phyloP scores from a whole-genome alignment of 2,329 filamentous ascomycete genomes.

The Rugonectria rugulosa region DNA sequence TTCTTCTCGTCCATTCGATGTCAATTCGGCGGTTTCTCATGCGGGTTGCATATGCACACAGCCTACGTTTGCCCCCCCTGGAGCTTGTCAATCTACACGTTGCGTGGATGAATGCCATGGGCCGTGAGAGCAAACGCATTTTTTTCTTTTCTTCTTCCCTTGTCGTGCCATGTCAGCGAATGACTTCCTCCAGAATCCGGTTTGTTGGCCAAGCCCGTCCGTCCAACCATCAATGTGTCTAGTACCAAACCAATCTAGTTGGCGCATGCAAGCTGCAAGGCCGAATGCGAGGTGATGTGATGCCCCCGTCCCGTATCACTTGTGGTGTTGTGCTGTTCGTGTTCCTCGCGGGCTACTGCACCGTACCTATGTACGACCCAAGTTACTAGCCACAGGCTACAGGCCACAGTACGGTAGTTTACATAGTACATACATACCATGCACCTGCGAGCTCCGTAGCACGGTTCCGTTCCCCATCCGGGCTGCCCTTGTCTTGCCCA shows the following conservation, averaged over 20 bases:
- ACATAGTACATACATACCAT: too few relatives aligned
- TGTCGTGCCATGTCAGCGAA: background rate
- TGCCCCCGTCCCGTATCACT: conserved; percentile 21
- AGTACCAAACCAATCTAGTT: conserved; percentile 18
- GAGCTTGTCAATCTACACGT: too few relatives aligned
- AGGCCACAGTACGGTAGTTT: too few relatives aligned
- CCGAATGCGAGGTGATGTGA: conserved; percentile 36
- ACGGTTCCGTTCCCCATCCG: conserved; percentile 13
- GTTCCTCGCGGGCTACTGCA: conserved; percentile 21
- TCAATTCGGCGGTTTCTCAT: background rate
- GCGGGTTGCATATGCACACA: background rate
- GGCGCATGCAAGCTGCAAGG: conserved; percentile 19
- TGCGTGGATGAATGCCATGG: too few relatives aligned
- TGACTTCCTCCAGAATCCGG: background rate
- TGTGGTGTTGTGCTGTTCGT: conserved; percentile 31
- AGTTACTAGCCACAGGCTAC: background rate
- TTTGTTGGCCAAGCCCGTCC: background rate
- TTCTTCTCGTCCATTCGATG: background rate
- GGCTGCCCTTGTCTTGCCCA: too few relatives aligned
- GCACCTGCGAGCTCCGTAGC: too few relatives aligned
- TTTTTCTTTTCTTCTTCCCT: too few relatives aligned
- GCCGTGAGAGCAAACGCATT: too few relatives aligned
- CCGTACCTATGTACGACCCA: background rate
- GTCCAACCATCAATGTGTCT: background rate
- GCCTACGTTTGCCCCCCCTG: background rate